phyloP scores from a whole-genome alignment of 192 early-diverging fungal genomes.

The Coemansia sp. region DNA sequence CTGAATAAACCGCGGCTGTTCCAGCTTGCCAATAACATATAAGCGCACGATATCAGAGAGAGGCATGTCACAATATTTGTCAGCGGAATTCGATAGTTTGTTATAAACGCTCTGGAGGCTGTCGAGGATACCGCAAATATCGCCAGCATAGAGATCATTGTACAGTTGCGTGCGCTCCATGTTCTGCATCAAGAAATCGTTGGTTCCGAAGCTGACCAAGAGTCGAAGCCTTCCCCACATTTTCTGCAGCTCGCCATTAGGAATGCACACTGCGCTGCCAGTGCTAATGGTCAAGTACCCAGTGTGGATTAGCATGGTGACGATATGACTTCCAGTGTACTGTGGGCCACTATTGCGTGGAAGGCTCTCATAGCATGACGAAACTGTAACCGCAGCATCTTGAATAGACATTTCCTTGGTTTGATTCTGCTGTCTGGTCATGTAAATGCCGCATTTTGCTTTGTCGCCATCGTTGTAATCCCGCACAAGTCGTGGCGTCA shows the following conservation, averaged over 20 bases:
- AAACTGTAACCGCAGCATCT: background rate
- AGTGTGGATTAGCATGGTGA: background rate
- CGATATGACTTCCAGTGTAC: background rate
- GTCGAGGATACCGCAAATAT: background rate
- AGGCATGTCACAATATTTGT: too few species aligned
- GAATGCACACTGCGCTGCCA: background rate
- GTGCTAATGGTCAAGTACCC: background rate
- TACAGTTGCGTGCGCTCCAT: background rate
- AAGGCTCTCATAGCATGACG: background rate
- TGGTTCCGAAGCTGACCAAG: background rate
- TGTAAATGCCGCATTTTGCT: background rate
- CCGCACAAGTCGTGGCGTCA: background rate
- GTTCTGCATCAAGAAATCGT: background rate
- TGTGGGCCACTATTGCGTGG: background rate
- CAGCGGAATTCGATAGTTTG: background rate
- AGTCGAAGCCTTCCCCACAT: background rate
- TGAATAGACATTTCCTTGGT: background rate
- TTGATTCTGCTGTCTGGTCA: background rate
- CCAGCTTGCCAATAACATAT: constrained; percentile 3
- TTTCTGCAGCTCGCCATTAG: background rate
- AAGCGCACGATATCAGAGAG: background rate
- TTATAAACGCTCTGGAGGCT: background rate
- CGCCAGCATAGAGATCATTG: background rate
- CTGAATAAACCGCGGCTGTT: background rate
- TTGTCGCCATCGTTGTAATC: background rate